These are phyloP conservation scores for Candida xyloterini DNA, from an alignment of 805 yeast genomes.

Conservation along the genomic window DNA sequence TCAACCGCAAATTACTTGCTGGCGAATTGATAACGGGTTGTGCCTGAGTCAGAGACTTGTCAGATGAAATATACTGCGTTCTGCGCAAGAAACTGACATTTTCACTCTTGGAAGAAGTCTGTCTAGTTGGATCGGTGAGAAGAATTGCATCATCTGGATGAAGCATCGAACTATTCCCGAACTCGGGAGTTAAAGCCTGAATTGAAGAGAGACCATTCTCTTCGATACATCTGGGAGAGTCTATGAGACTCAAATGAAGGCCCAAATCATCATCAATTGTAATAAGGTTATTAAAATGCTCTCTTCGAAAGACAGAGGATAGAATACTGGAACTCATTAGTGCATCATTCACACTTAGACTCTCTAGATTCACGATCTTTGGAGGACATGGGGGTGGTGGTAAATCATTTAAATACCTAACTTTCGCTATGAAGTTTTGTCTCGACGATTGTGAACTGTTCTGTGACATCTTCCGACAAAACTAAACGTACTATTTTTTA, in stretches of 20 bases:
- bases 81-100: constrained; percentile 70
- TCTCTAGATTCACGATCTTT: constrained; percentile 58
- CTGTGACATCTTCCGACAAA: constrained; percentile 8
- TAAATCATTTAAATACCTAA: constrained; percentile 77
- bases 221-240: constrained; percentile 66
- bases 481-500: too few species aligned
- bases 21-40: not conserved
- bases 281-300: constrained; percentile 63
- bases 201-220: constrained; percentile 28
- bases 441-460: constrained; percentile 31
- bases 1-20: constrained; percentile 4
- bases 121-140: constrained; percentile 72
- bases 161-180: constrained; percentile 38
- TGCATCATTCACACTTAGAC: constrained; percentile 31
- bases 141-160: constrained; percentile 77
- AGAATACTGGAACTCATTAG: constrained; percentile 54
- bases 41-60: constrained; percentile 31
- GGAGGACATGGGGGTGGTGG: constrained; percentile 96
- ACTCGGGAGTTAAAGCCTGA: constrained; percentile 31
- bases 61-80: constrained; percentile 86
- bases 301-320: constrained; percentile 69
- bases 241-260: constrained; percentile 67
- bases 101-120: constrained; percentile 37
- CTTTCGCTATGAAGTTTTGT: constrained; percentile 77
- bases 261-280: constrained; percentile 64